Base-by-base conservation (phyloP, 192 early-diverging fungal genomes). In the Backusella westeae region DNA sequence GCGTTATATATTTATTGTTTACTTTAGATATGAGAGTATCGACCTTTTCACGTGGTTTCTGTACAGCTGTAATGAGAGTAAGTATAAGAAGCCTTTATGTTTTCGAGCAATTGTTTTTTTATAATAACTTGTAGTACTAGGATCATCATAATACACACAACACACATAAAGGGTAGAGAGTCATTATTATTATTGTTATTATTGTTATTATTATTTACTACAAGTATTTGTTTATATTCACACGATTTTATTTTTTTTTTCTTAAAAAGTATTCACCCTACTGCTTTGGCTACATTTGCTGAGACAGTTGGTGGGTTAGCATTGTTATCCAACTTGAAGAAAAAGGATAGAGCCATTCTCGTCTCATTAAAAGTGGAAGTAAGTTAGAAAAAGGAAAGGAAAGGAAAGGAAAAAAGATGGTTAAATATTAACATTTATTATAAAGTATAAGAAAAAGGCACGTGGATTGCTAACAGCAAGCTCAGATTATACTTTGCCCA, bases 281-380 rank as follows among this genome's bases (percentile, higher is more conserved):
- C 81, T 9, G 86, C 88, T 6, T 73, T 89, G 49, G 82, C 82
- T 34, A 88, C 87, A 7, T 86, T 89, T 81, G 86, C 84, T 19
- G 88, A 89, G 77, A 89, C 88, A 26, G 79, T 86, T 1, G 85
- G 86, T 42, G 88, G 81, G 46, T 78, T 89, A 34, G 86, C 88
- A 15, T 80, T 86, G 3, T 76, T 88, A 8, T 84, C 80, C 26
- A 75, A 82, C 4, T 74, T 89, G n/a, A 75, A 77, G 17, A 82
- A 81, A 49, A 85, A 88, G 56, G 84, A 87, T 72, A 71, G 82
- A 38, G 88, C 87, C 9, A 89, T 87, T 29, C 73, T 88, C 7
- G 80, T 78, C 32, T 81, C 75, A 29, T 74, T 88, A n/a, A 86
- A 83, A 67, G 83, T 86, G 15, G 87, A 89, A 77, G 88, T 89